A percentile compares a stretch with the other conserved stretches of the same genome.
These are phyloP conservation scores for Tricholoma bakamatsutake DNA, from an alignment of 768 basidiomycete genomes.

Conservation along the genomic window DNA sequence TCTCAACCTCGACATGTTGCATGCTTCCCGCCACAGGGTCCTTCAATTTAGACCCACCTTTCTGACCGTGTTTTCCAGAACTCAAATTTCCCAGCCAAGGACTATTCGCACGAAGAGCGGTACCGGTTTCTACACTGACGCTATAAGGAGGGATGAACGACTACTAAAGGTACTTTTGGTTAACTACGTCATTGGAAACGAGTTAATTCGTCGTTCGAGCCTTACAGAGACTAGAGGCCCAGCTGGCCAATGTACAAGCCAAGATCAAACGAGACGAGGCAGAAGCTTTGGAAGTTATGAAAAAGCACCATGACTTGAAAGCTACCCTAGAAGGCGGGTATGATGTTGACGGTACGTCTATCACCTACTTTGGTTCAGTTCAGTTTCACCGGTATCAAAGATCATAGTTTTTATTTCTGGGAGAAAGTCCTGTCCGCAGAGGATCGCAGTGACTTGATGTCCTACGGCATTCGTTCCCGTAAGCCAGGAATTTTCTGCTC, in stretches of 20 bases:
- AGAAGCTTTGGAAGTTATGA: constrained; percentile 13
- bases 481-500: constrained; percentile 6
- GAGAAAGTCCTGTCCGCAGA: constrained; percentile 20
- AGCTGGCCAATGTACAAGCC: constrained; percentile 18
- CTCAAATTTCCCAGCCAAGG: constrained; percentile 7
- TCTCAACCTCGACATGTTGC: background rate
- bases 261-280: constrained; percentile 22
- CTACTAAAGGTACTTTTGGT: constrained; percentile 18
- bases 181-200: background rate
- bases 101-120: constrained; percentile 17
- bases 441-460: constrained; percentile 22
- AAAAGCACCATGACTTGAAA: constrained; percentile 8
- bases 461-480: constrained; percentile 25
- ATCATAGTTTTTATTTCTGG: constrained; percentile 22
- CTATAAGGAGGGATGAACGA: constrained; percentile 20
- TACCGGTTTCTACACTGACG: constrained; percentile 16
- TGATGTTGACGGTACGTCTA: constrained; percentile 7
- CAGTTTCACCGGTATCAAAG: background rate
- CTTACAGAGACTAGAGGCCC: constrained; percentile 23
- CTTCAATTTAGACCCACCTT: background rate
- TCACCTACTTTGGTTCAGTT: background rate
- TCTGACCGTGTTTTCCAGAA: background rate
- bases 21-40: background rate
- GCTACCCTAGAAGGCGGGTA: constrained; percentile 1
- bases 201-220: constrained; percentile 4